phyloP scores from a whole-genome alignment of 1,139 yeast species.

The Debaryomyces coudertii region DNA sequence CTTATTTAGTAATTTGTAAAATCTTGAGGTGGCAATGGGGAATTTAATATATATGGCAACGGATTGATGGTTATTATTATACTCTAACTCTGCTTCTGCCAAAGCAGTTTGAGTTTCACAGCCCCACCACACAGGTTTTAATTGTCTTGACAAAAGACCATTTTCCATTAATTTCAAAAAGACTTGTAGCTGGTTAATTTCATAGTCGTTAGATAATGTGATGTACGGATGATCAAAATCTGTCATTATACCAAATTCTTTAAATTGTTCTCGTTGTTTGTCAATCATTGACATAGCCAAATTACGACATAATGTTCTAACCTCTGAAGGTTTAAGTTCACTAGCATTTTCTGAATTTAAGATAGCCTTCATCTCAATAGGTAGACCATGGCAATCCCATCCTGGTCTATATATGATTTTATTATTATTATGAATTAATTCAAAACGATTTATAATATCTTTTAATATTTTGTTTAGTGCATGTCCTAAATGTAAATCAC shows the following conservation, averaged over 20 bases:
- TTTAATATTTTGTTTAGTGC: constrained; percentile 86
- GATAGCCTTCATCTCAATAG: constrained; percentile 87
- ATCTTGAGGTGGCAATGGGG: constrained; percentile 40
- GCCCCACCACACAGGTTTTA: constrained; percentile 98
- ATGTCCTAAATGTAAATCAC: constrained; percentile 91
- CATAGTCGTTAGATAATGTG: constrained; percentile 74
- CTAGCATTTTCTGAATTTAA: constrained; percentile 29
- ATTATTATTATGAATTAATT: constrained; percentile 60
- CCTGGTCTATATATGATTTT: constrained; percentile 81
- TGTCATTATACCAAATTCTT: constrained; percentile 76
- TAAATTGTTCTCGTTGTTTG: constrained; percentile 65
- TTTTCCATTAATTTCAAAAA: constrained; percentile 67
- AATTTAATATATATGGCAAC: constrained; percentile 74
- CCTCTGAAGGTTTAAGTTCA: constrained; percentile 48
- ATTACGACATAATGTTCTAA: constrained; percentile 64
- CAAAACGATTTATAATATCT: constrained; percentile 78
- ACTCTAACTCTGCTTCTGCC: constrained; percentile 95
- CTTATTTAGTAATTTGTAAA: constrained; percentile 9
- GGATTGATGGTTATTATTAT: constrained; percentile 71
- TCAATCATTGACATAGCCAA: constrained; percentile 71
- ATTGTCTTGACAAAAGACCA: constrained; percentile 76
- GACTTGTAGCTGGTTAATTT: constrained; percentile 69
- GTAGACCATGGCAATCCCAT: constrained; percentile 99
- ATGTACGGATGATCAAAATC: constrained; percentile 75
- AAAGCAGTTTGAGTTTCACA: constrained; percentile 91